Percentiles rank a stretch among this genome's conserved stretches.
These are phyloP conservation scores for Aleurites moluccanus DNA, from an alignment of 441 rosid genomes.

Conservation along the genomic window DNA sequence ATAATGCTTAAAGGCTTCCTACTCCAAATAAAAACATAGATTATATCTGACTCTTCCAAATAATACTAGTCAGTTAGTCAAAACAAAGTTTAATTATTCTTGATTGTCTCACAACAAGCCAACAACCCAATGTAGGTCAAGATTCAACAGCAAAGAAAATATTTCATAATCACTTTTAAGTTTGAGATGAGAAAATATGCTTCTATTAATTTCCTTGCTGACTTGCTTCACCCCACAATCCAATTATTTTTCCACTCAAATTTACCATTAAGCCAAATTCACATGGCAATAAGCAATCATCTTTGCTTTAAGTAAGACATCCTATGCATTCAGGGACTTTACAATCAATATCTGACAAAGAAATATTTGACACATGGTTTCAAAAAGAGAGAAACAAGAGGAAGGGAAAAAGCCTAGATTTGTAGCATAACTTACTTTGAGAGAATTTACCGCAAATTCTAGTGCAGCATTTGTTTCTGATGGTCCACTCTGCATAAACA, in stretches of 20 bases:
- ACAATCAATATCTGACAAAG: conserved; percentile 1
- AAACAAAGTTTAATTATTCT: not conserved
- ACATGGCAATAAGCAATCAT: not conserved
- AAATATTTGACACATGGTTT: not conserved
- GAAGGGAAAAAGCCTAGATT: conserved; percentile 2
- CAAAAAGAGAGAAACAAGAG: not conserved
- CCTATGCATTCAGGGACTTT: not conserved
- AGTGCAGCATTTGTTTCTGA: conserved; percentile 91
- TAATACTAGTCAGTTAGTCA: not conserved
- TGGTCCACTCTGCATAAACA: conserved; percentile 67
- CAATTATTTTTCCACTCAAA: not conserved
- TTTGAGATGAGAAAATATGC: not conserved
- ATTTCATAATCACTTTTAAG: not conserved
- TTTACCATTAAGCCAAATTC: not conserved
- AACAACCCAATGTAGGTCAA: not conserved
- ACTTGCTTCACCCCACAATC: not conserved
- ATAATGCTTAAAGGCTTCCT: not conserved
- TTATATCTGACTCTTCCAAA: not conserved
- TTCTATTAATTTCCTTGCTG: not conserved
- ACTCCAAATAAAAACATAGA: not conserved
- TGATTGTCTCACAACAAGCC: not conserved
- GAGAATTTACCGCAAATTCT: conserved; percentile 83
- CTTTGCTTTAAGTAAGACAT: not conserved
- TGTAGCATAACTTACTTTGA: conserved; percentile 49
- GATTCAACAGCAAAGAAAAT: not conserved